Evolutionary conservation across 139 green algal genomes (phyloP), one percentile per base, ranked within the genome.

Genomic region (Chlamydomonas asymmetrica): DNA sequence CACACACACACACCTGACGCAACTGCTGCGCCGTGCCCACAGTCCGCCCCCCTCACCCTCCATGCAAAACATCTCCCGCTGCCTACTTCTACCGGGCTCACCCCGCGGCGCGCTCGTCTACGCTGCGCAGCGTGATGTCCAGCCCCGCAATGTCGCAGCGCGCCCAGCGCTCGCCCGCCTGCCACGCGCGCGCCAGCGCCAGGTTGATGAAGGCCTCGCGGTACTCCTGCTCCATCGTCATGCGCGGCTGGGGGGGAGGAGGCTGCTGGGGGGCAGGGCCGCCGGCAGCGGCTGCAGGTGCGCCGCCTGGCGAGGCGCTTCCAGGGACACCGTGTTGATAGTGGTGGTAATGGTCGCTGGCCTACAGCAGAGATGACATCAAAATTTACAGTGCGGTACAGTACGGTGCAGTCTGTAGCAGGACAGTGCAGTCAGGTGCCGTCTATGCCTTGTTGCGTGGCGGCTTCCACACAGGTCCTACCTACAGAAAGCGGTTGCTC

Each of bases 91-190:
- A n/a, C n/a, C n/a, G n/a, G n/a, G n/a, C n/a, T n/a, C n/a, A n/a
- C n/a, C n/a, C n/a, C n/a, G n/a, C n/a, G n/a, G n/a, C n/a, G n/a
- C n/a, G n/a, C n/a, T n/a, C n/a, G n/a, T n/a, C n/a, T n/a, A 62
- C 29, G 54, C 54, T 25, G 54, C 32, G 54, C 54, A 62, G 54
- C 54, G 54, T 27, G 54, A 35, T 62, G 54, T 62, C 54, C 54
- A 75, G 65, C 0, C 74, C 74, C 10, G 54, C 54, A 54, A 80
- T 56, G 74, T 80, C 74, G 52, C 67, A 74, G 32, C 74, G 56
- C 50, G 74, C 74, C 74, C 74, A 80, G 4, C 74, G 65, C 74
- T 70, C 74, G 27, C 67, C 54, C 16, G 39, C 61, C 65, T 52
- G 31, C 74, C 74, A 80, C 4, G 74, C 74, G 54, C 69, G 39